Evolutionary conservation across 2,329 filamentous ascomycete species (phyloP), one percentile per base, ranked within the genome.

Genomic region (Tolypocladium album): DNA sequence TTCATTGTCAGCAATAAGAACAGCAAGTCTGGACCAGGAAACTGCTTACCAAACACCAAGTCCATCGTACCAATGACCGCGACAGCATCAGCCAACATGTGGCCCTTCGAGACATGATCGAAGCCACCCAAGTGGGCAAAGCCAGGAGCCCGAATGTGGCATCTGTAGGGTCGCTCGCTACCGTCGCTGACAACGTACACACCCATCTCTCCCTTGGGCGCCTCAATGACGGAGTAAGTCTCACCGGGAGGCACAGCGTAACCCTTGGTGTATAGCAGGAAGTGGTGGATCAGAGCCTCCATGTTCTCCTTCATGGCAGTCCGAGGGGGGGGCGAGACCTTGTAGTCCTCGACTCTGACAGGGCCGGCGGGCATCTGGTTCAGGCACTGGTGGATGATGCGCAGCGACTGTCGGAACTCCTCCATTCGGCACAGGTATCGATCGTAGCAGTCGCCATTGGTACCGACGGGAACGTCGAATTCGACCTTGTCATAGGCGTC

Each of bases 271-370:
- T 93, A 99, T 59, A 99, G 87, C 66, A 99, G 79, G 84, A 99
- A 99, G 82, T 99, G 94, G 80, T 99, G 94, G 73, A 99, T 99
- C 52, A 99, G 85, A 45, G 94, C 92, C 80, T 99, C 94, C 95
- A 99, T 99, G 82, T 99, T 99, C 85, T 99, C 94, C 85, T 99
- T 99, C 94, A 99, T 99, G 71, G 94, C 94, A 53, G 90, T 83
- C 71, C 94, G 88, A n/a, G 94, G 95, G 63, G 94, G 94, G 27
- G 94, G 94, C 3, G 90, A 89, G 70, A 99, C 85, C 85, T 99
- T 99, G 86, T 97, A 99, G 78, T 99, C 94, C 78, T 99, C 94
- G 50, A 97, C 91, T 67, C 93, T 89, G 72, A 97, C 85, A 58
- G 94, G 94, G 36, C 94, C 94, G 56, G 90, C 83, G 56, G 95